Percentiles rank a stretch among this genome's conserved stretches.
Evolutionary conservation across 2,329 filamentous ascomycete species (phyloP).

Genomic region (Fusarium odoratissimum): DNA sequence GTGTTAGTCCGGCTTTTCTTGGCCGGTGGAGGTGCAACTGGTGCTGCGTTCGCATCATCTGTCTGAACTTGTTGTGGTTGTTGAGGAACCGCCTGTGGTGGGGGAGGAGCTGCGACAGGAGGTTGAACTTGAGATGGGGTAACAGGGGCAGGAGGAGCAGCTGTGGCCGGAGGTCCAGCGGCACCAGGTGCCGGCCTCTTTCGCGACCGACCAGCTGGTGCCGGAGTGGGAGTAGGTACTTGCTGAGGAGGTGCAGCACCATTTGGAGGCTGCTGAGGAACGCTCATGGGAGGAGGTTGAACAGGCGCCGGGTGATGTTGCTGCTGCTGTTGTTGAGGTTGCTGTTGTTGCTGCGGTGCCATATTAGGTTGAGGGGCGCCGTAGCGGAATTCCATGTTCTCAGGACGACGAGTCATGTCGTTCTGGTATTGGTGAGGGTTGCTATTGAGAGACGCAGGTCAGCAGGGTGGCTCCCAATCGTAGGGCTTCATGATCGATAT

Average conservation of each 20-base stretch:
- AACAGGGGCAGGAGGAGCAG: constrained; percentile 49
- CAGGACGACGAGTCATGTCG: constrained; percentile 61
- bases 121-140: constrained; percentile 50
- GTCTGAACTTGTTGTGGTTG: constrained; percentile 45
- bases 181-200: constrained; percentile 56
- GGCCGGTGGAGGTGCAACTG: constrained; percentile 63
- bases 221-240: constrained; percentile 54
- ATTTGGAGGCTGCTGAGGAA: constrained; percentile 55
- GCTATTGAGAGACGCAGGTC: constrained; percentile 47
- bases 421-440: constrained; percentile 61
- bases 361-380: constrained; percentile 54
- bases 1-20: constrained; percentile 99
- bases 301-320: constrained; percentile 54
- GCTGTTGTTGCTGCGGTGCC: constrained; percentile 50
- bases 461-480: constrained; percentile 45
- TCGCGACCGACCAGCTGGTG: constrained; percentile 53
- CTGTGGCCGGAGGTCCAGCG: constrained; percentile 53
- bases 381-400: constrained; percentile 58
- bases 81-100: constrained; percentile 46
- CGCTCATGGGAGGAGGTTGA: constrained; percentile 54
- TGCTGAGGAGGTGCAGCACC: constrained; percentile 50
- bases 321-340: constrained; percentile 46
- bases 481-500: constrained; percentile 42
- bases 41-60: constrained; percentile 48
- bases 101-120: constrained; percentile 46